Evolutionary conservation across 1,284 basidiomycete genomes (phyloP), one percentile per base, ranked within the genome.

Genomic region (Prillingera fragicola): DNA sequence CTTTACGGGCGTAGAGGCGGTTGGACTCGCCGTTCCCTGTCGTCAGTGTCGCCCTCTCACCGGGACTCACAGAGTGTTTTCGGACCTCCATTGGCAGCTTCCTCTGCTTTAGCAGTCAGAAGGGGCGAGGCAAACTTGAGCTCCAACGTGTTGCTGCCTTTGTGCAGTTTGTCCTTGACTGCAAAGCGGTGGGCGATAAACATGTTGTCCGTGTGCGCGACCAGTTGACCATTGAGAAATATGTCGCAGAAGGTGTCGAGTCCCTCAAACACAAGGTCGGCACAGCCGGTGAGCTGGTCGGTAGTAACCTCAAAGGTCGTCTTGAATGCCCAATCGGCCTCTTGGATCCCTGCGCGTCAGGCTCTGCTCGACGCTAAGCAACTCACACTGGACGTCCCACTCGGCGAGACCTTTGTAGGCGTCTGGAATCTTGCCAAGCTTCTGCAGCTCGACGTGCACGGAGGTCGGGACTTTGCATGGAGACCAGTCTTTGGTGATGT

Each of bases 251-350:
- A 90, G 0, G 89, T 91, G 64, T 94, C 88, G 19, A 94, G 70
- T 10, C 89, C 88, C n/a, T 90, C 86, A 51, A 90, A 88, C 7
- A 89, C 74, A 17, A 92, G 72, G 62, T 91, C 86, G 23, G 76
- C 71, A 5, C 52, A n/a, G 18, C 22, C 22, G 41, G 82, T 77
- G 4, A 72, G 56, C 8, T 72, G 62, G 4, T 60, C 53, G 10
- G 81, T 61, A 3, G 73, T 71, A 15, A 81, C 72, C 10, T 69
- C 55, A 60, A 92, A 83, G 2, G 65, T 72, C 7, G 80, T 82
- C 60, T 78, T 81, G 75, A 91, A 94, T 14, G 75, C 73, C 89
- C 90, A 94, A 32, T 83, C 79, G 9, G 77, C 76, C 69, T 92
- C 88, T 21, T 86, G 87, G 36, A 92, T 75, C 89, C 88, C 87